phyloP scores from a whole-genome alignment of 768 basidiomycete species.

The Boletus tomentosulus region DNA sequence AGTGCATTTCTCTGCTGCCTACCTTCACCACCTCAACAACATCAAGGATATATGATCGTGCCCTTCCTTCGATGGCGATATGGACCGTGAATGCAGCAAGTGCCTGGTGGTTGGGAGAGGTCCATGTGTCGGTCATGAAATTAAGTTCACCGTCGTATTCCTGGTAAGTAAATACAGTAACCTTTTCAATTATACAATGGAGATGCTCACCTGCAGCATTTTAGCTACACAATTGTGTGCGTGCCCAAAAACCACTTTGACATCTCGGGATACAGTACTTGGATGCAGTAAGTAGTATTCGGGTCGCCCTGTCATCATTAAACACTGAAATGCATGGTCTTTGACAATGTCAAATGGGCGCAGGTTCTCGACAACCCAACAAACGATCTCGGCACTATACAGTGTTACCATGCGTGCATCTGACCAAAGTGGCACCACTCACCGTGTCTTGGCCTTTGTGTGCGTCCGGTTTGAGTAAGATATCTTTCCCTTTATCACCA shows the following conservation, averaged over 20 bases:
- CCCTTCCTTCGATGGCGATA: background rate
- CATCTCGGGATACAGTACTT: constrained; percentile 31
- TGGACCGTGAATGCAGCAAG: background rate
- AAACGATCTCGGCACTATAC: background rate
- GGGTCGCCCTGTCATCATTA: no score
- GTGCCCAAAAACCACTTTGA: constrained; percentile 24
- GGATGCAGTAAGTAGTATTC: constrained; percentile 2
- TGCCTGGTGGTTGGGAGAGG: background rate
- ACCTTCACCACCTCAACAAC: background rate
- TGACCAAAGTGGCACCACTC: background rate
- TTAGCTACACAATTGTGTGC: constrained; percentile 20
- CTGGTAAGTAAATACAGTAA: background rate
- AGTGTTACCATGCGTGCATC: background rate
- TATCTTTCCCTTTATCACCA: background rate
- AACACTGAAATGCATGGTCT: background rate
- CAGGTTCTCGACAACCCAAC: background rate
- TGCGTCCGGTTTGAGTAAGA: background rate
- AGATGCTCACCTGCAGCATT: constrained; percentile 30
- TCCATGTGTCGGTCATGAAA: background rate
- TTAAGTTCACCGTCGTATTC: no score
- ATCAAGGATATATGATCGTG: background rate
- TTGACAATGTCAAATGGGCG: background rate
- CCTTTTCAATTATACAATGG: no score
- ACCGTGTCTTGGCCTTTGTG: background rate
- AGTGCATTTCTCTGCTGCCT: no score